Evolutionary conservation across 805 yeast genomes (phyloP), one percentile per base, ranked within the genome.

Genomic region (Ogataea salicorniae): DNA sequence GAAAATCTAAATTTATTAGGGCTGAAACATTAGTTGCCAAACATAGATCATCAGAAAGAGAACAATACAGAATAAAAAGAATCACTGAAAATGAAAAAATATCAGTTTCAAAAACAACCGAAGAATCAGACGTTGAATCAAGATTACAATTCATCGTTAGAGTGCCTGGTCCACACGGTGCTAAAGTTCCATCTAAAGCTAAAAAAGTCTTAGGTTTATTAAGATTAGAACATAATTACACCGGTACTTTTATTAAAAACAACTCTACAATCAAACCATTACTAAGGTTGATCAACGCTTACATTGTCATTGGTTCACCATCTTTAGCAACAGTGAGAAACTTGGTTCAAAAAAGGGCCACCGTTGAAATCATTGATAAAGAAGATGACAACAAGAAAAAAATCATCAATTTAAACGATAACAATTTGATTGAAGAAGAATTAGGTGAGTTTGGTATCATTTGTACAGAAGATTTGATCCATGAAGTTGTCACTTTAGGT

Each of bases 401-500:
- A 41, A 69, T 71, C 42, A 66, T 76, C 37, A 76, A 80, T 49
- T 69, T 87, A 57, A 87, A 86, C 64, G 89, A 83, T 66, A 87
- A 87, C 70, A 82, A 80, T 57, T 67, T 81, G 37, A 83, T 87
- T 45, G 95, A 87, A 68, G 90, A 85, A 58, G 71, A 73, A 58
- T 73, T 87, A 52, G 84, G 84, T 37, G 86, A 83, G 8, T 69
- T 72, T 46, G 90, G 92, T 29, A 70, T 84, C 50, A 80, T 87
- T 53, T 87, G 95, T 78, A 76, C 84, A 17, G 94, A 87, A 70
- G 95, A 87, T 67, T 73, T 87, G 47, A 78, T 87, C 46, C 88
- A 83, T 60, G 92, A 86, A 67, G 73, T 87, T 46, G 73, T 71
- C 18, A 64, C 81, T 16, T 59, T 84, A 56, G 86, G 89, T 17